Evolutionary conservation across 176 grass and related monocot genomes (phyloP).

Genomic region (Miscanthus lutarioriparius): DNA sequence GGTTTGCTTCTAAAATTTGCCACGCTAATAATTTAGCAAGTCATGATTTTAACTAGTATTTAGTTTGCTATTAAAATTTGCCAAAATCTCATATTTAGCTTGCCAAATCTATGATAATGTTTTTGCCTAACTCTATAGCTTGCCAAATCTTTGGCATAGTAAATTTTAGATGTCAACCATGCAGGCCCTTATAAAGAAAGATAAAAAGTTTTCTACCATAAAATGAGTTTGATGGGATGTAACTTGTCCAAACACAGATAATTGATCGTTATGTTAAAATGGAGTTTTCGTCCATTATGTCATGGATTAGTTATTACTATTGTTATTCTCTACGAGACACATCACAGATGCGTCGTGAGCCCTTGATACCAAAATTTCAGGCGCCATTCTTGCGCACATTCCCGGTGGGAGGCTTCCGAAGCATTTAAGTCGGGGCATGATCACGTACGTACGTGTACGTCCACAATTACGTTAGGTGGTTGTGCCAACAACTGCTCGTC

Average conservation of each 20-base stretch:
- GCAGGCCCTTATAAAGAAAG: no score
- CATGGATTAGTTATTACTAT: not conserved
- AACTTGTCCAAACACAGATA: not conserved
- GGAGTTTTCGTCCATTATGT: not conserved
- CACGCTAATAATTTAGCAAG: no score
- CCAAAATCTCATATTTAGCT: no score
- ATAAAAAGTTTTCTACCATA: no score
- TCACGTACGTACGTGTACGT: not conserved
- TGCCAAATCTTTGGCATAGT: no score
- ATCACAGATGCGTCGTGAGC: not conserved
- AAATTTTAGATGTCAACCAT: no score
- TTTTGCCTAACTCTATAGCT: no score
- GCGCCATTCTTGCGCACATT: constrained; percentile 18
- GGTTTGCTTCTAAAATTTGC: no score
- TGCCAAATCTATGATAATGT: no score
- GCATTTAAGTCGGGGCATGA: not conserved
- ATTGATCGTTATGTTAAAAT: not conserved
- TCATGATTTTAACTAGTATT: no score
- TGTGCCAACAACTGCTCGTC: not conserved
- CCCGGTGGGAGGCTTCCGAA: not conserved
- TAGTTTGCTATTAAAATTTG: no score
- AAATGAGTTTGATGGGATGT: no score
- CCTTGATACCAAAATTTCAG: not conserved
- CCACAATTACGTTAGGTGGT: not conserved
- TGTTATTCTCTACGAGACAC: not conserved